Base-by-base conservation (phyloP, 148 eudicot species). In the Chenopodium album region DNA sequence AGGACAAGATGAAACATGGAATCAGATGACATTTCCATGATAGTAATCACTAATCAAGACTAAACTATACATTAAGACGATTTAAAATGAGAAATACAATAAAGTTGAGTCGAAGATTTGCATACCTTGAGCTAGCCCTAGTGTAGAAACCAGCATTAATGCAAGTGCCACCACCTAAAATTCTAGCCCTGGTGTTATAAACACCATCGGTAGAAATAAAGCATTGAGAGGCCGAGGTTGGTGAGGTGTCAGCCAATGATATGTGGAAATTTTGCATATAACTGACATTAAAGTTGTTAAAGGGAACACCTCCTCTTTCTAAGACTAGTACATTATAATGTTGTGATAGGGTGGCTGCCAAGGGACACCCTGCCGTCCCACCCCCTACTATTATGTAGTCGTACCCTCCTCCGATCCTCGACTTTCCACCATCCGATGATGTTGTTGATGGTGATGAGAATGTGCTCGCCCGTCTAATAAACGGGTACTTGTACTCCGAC, bases 81-180 rank as follows among this genome's bases (percentile, higher is more conserved):
- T 56, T 1, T 56, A 37, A 37, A 31, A 31, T 29, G 16, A 28
- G 20, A 14, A 16, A 11, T 13, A 48, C 47, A 31, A 56, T 56
- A 1, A 56, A 12, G 0, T 52, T 1, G 56, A 52, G 2, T 14
- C 5, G 62, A 17, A 14, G 56, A 52, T 52, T 3, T 0, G 19
- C 77, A 79, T 86, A 94, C 99, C 98, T 94, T 60, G 94, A 29
- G 90, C 97, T 90, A 16, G 99, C 93, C 63, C 99, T 81, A 54
- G 98, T 90, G 85, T 96, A 96, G 80, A 96, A 96, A 22, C 99
- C 99, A 78, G 98, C 99, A 89, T 96, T 96, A 77, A 96, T 94
- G 85, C 88, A 79, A 73, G 94, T 78, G 37, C 89, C 99, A 19
- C 99, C 99, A 48, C 99, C 99, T 85, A 96, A 85, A n/a, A 96